Evolutionary conservation across 2,329 filamentous ascomycete genomes (phyloP).

Genomic region (Colletotrichum noveboracense): DNA sequence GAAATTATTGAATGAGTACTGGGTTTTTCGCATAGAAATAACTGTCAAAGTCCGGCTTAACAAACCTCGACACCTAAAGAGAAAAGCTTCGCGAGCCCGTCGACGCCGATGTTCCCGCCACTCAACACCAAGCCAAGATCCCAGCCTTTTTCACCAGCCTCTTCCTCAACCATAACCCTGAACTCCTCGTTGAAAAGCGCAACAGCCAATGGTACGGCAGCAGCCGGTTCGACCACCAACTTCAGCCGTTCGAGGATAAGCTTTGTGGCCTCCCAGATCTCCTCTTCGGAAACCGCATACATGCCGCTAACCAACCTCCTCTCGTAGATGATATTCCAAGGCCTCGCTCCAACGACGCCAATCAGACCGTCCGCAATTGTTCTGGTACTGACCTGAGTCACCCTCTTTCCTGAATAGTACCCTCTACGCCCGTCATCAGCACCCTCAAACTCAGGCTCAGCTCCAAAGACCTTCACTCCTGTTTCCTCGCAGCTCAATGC

Average conservation of each 20-base stretch:
- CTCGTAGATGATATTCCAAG: conserved; percentile 80
- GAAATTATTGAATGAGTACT: too few relatives aligned
- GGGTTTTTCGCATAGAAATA: too few relatives aligned
- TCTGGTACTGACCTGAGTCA: conserved; percentile 72
- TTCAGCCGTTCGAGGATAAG: conserved; percentile 89
- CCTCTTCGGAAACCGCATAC: conserved; percentile 76
- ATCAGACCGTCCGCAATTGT: conserved; percentile 90
- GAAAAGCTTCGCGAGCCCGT: conserved; percentile 58
- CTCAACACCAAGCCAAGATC: conserved; percentile 66
- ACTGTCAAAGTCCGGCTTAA: too few relatives aligned
- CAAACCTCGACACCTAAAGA: background rate
- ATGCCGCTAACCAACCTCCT: conserved; percentile 71
- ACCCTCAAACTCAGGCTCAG: conserved; percentile 82
- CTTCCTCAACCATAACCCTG: conserved; percentile 68
- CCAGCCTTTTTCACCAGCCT: conserved; percentile 78
- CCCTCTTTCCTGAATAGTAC: conserved; percentile 65
- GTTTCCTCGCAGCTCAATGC: conserved; percentile 78
- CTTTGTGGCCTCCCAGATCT: conserved; percentile 79
- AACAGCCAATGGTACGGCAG: conserved; percentile 83
- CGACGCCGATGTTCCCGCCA: conserved; percentile 64
- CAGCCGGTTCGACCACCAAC: conserved; percentile 87
- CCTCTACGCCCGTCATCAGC: conserved; percentile 83
- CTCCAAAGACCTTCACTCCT: conserved; percentile 79
- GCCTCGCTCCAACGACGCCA: conserved; percentile 79
- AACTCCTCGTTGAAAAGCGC: conserved; percentile 89